phyloP scores from a whole-genome alignment of 257 asterid species.

The Paraleonurus japonicus region DNA sequence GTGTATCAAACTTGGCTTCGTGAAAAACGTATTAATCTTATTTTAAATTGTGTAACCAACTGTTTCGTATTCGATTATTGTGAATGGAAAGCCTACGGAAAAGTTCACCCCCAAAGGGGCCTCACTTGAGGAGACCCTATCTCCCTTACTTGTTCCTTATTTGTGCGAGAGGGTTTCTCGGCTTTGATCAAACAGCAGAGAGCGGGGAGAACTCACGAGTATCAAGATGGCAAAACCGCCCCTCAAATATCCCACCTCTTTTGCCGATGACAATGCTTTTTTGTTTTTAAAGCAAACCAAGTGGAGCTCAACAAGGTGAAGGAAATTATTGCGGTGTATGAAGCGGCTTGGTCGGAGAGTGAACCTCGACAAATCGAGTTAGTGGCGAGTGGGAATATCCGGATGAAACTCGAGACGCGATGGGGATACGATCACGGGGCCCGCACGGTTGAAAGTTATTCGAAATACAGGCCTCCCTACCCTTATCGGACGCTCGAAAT shows the following conservation, averaged over 20 bases:
- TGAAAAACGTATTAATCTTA: too few relatives aligned
- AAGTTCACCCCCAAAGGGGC: background rate
- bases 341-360: too few relatives aligned
- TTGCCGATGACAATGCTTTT: too few relatives aligned
- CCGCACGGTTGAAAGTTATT: too few relatives aligned
- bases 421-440: too few relatives aligned
- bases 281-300: conserved; percentile 17
- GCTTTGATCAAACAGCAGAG: background rate
- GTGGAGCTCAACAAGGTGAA: conserved; percentile 31
- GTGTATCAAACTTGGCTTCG: too few relatives aligned
- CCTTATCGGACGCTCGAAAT: too few relatives aligned
- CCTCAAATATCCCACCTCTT: background rate
- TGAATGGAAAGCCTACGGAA: background rate
- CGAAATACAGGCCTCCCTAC: too few relatives aligned
- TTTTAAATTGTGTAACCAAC: background rate
- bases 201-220: too few relatives aligned
- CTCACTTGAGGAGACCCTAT: background rate
- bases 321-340: conserved; percentile 23
- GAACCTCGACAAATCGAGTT: too few relatives aligned
- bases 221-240: background rate
- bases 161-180: background rate
- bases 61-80: background rate
- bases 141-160: background rate
- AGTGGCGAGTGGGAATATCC: too few relatives aligned
- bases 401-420: too few relatives aligned